phyloP scores from a whole-genome alignment of 805 yeast species.

The Nakazawaea ambrosiae region DNA sequence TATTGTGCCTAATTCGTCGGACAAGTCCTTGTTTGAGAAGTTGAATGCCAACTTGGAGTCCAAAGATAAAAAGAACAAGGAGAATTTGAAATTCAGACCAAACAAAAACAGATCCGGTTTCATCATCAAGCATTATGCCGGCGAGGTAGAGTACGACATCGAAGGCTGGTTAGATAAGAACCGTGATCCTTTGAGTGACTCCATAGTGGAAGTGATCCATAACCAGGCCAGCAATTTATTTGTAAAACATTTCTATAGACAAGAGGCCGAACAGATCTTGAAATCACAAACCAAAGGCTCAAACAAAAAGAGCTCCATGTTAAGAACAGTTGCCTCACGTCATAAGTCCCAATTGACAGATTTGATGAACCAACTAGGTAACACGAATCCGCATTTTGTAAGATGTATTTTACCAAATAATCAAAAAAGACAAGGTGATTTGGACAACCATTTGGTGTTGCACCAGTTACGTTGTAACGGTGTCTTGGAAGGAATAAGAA shows the following conservation, averaged over 20 bases:
- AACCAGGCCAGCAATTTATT: constrained; percentile 52
- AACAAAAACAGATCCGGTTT: constrained; percentile 75
- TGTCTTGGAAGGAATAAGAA: constrained; percentile 95
- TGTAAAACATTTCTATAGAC: constrained; percentile 46
- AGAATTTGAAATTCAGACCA: constrained; percentile 50
- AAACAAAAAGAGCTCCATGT: constrained; percentile 27
- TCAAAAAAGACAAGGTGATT: constrained; percentile 58
- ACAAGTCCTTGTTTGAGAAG: constrained; percentile 75
- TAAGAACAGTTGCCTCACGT: constrained; percentile 78
- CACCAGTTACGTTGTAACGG: constrained; percentile 95
- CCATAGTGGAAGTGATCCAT: constrained; percentile 43
- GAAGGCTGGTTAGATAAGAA: constrained; percentile 94
- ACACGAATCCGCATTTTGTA: constrained; percentile 94
- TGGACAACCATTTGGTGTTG: constrained; percentile 71
- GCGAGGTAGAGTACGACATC: constrained; percentile 87
- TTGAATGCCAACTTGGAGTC: constrained; percentile 58
- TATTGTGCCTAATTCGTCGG: constrained; percentile 86
- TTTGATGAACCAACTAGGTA: constrained; percentile 63
- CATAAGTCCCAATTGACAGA: constrained; percentile 79
- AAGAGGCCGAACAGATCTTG: constrained; percentile 19
- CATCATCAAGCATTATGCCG: constrained; percentile 88
- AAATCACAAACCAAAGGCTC: constrained; percentile 17
- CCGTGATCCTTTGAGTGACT: constrained; percentile 85
- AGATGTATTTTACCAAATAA: constrained; percentile 92
- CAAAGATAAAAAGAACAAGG: constrained; percentile 19